Evolutionary conservation across 345 rosid species (phyloP), one percentile per base, ranked within the genome.

Genomic region (Mercurialis annua): DNA sequence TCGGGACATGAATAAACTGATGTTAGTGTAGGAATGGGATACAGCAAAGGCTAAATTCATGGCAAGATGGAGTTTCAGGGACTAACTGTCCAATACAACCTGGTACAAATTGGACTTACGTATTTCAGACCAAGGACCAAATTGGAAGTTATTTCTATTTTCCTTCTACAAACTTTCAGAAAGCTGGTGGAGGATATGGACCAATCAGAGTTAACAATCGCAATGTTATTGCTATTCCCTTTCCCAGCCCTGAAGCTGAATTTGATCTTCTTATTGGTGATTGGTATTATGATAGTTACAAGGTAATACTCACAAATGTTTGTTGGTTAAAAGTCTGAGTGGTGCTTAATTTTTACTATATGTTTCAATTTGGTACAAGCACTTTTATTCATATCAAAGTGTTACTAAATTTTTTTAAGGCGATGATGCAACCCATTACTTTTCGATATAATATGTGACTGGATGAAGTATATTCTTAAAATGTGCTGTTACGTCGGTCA

Each of bases 61-160:
- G 98, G 98, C 92, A 90, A 77, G 97, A 92, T 63, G 96, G 97
- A 59, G 97, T 90, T 62, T 75, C 71, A 29, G 98, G 96, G 65
- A 86, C 98, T 36, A 92, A 87, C 79, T 90, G 98, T 68, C 95
- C 95, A 9, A 90, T 92, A 43, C 90, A 85, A 63, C 78, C 92
- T 31, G 92, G 97, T 60, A 80, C 87, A 86, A 92, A 86, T 67
- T 90, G 95, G 92, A 92, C 95, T 36, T 92, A 85, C 42, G 80
- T 85, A 72, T 86, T 92, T 73, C 97, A 88, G 79, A 86, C 83
- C 62, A 90, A 92, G 76, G 97, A 90, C 65, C 98, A 92, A 73
- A 90, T 92, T 61, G 98, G 96, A 4, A 85, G 90, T 70, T 88
- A 84, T 69, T 90, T 86, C 77, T 90, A 92, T 77, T 88, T 85